A percentile compares a stretch with the other conserved stretches of the same genome.
Evolutionary conservation across 495 filamentous ascomycete genomes (phyloP).

Genomic region (Penicillium flavigenum): DNA sequence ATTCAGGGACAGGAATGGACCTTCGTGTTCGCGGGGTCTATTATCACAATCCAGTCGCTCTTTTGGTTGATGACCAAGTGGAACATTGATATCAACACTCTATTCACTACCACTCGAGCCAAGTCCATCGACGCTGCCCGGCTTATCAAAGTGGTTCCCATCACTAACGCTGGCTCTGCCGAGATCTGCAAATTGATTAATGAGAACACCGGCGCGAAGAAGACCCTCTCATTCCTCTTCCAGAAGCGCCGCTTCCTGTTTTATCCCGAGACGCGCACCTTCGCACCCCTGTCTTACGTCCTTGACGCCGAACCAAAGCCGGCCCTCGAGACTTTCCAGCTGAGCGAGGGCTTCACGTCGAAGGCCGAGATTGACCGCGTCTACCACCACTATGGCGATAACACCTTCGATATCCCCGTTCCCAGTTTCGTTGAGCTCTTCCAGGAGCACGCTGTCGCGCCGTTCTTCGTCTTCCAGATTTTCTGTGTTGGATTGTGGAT

Average conservation of each 20-base stretch:
- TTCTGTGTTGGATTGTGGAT: constrained; percentile 99
- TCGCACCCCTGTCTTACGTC: constrained; percentile 78
- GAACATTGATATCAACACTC: constrained; percentile 80
- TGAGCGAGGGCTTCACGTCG: constrained; percentile 67
- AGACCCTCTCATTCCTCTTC: constrained; percentile 87
- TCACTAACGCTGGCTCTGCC: constrained; percentile 81
- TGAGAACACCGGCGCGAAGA: constrained; percentile 69
- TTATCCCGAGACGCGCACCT: constrained; percentile 63
- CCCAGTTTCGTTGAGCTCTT: constrained; percentile 94
- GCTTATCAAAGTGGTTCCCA: constrained; percentile 90
- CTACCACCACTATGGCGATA: constrained; percentile 90
- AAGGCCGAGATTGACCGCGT: constrained; percentile 72
- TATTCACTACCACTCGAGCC: constrained; percentile 76
- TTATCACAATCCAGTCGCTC: constrained; percentile 83
- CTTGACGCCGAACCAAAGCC: constrained; percentile 85
- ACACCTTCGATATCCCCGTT: constrained; percentile 97
- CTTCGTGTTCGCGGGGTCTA: constrained; percentile 84
- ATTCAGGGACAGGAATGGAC: constrained; percentile 93
- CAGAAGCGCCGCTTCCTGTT: constrained; percentile 97
- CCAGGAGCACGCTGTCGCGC: constrained; percentile 96
- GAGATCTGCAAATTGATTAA: constrained; percentile 81
- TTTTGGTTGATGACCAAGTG: constrained; percentile 96
- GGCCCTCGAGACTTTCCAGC: constrained; percentile 71
- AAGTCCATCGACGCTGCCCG: constrained; percentile 72
- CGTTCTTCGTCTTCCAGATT: constrained; percentile 99